phyloP scores from a whole-genome alignment of 768 basidiomycete genomes.

The Strobilomyces confusus region DNA sequence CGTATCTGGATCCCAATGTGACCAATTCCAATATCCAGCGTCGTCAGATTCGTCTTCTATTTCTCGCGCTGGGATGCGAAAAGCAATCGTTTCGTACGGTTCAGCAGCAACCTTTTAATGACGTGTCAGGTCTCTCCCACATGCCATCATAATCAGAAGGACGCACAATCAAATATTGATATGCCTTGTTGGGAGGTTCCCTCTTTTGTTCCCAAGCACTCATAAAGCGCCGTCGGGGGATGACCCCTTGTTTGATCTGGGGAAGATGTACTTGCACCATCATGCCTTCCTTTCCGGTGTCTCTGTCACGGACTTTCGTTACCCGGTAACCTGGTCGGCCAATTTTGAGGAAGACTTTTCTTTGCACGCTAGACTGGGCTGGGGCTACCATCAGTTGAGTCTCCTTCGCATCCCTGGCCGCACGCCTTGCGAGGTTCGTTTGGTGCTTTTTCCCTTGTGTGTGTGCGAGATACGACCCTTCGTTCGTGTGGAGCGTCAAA shows the following conservation, averaged over 20 bases:
- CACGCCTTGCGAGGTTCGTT: slow-evolving; percentile 94
- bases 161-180: slow-evolving; percentile 95
- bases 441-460: slow-evolving; percentile 99
- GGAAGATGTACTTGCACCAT: slow-evolving; percentile 97
- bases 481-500: slow-evolving; percentile 97
- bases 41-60: slow-evolving; percentile 94
- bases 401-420: slow-evolving; percentile 96
- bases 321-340: slow-evolving; percentile 94
- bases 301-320: slow-evolving; percentile 91
- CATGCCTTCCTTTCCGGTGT: slow-evolving; percentile 91
- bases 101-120: slow-evolving; percentile 88
- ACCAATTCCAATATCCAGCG: slow-evolving; percentile 93
- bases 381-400: slow-evolving; percentile 87
- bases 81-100: slow-evolving; percentile 98
- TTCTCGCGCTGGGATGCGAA: slow-evolving; percentile 95
- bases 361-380: slow-evolving; percentile 71
- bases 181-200: slow-evolving; percentile 92
- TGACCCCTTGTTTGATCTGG: slow-evolving; percentile 82
- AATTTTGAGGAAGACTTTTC: slow-evolving; percentile 96
- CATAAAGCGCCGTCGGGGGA: slow-evolving; percentile 91
- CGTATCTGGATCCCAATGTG: slow-evolving; percentile 98
- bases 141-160: not conserved
- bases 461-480: slow-evolving; percentile 97
- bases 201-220: slow-evolving; percentile 96
- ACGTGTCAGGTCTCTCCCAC: slow-evolving; percentile 28